phyloP scores from a whole-genome alignment of 2,329 filamentous ascomycete genomes.

The Chalaropsis thielavioides region DNA sequence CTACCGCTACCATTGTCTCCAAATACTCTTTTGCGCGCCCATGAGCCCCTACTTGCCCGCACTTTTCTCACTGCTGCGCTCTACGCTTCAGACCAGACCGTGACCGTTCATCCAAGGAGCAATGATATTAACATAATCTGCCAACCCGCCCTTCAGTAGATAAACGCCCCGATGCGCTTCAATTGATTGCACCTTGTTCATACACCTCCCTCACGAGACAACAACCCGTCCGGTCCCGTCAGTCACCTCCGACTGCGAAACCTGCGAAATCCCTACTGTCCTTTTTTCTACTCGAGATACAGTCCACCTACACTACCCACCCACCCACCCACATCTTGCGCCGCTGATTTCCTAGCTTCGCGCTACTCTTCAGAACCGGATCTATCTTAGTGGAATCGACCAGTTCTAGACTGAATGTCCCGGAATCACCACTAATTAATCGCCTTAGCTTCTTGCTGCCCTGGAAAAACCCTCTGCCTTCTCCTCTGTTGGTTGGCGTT shows the following conservation, averaged over 20 bases:
- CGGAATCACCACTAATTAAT: conserved; percentile 8
- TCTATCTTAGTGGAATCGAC: conserved; percentile 5
- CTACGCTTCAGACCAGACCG: not conserved
- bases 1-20: not conserved
- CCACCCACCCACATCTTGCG: not conserved
- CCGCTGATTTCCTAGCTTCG: conserved; percentile 11
- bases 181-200: not conserved
- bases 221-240: no score
- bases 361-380: conserved; percentile 8
- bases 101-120: not conserved
- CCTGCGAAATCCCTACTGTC: no score
- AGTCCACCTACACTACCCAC: not conserved
- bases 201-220: not conserved
- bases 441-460: conserved; percentile 1
- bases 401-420: conserved; percentile 14
- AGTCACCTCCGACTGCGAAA: not conserved
- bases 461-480: not conserved
- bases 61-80: no score
- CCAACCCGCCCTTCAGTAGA: not conserved
- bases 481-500: not conserved
- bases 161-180: not conserved
- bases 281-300: not conserved
- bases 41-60: no score
- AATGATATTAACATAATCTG: not conserved
- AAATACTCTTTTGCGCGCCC: not conserved